phyloP scores from a whole-genome alignment of 768 basidiomycete genomes.

The Coprinopsis sp. region DNA sequence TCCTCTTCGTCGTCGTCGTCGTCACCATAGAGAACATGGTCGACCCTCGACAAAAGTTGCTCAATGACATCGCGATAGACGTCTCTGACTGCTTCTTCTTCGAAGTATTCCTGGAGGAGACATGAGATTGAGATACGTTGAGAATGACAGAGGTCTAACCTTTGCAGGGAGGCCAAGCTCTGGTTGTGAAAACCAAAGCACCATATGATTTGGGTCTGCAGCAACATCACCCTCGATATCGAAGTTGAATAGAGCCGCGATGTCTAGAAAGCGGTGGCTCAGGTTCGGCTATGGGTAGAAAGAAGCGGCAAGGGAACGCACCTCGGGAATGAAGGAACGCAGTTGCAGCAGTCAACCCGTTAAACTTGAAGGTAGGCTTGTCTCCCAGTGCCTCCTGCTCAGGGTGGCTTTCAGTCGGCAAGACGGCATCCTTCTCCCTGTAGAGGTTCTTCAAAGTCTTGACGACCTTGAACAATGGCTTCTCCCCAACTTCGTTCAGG shows the following conservation, averaged over 20 bases:
- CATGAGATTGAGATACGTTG: not conserved
- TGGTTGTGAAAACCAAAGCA: conserved; percentile 81
- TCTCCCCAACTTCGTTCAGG: conserved; percentile 68
- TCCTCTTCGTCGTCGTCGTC: conserved; percentile 11
- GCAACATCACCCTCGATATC: conserved; percentile 86
- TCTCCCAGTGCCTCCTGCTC: conserved; percentile 9
- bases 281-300: not conserved
- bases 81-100: conserved; percentile 64
- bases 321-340: conserved; percentile 87
- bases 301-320: conserved; percentile 20
- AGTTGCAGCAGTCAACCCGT: conserved; percentile 75
- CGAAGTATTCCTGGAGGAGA: conserved; percentile 74
- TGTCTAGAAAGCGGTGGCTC: conserved; percentile 39
- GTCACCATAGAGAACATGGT: conserved; percentile 41
- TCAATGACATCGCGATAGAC: conserved; percentile 68
- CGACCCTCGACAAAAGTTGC: conserved; percentile 57
- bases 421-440: conserved; percentile 44
- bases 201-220: conserved; percentile 81
- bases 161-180: conserved; percentile 82
- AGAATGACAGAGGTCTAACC: conserved; percentile 36
- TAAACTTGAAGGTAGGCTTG: conserved; percentile 27
- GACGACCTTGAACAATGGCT: conserved; percentile 67
- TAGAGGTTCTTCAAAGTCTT: conserved; percentile 57
- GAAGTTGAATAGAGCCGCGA: conserved; percentile 75
- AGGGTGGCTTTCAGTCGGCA: conserved; percentile 15